Evolutionary conservation across 169 alveolate genomes (phyloP).

Genomic region (Amoebophrya sp.): DNA sequence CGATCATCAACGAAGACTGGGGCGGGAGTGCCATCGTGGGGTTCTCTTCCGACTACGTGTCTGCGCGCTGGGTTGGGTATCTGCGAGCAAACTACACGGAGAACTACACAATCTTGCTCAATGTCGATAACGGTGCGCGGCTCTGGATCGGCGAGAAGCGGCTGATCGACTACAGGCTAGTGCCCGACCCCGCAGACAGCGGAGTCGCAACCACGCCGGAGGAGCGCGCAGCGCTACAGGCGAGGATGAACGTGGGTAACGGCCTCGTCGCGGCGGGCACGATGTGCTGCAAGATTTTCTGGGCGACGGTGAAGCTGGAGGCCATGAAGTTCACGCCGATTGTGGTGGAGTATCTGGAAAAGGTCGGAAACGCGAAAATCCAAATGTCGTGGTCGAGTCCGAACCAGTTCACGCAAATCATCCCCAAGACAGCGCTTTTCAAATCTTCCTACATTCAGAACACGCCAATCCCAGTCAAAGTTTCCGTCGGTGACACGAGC

Average conservation of each 20-base stretch:
- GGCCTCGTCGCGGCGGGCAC: background rate
- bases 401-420: background rate
- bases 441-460: background rate
- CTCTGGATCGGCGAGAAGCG: background rate
- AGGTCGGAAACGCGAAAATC: background rate
- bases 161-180: background rate
- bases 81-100: background rate
- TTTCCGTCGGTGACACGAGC: background rate
- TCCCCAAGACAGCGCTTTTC: background rate
- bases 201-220: slow-evolving; percentile 11
- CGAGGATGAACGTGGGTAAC: background rate
- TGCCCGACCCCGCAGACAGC: background rate
- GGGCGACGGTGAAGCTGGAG: background rate
- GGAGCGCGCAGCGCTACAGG: background rate
- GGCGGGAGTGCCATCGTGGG: background rate
- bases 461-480: background rate
- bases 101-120: background rate
- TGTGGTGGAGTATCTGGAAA: background rate
- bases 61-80: background rate
- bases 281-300: slow-evolving; percentile 2
- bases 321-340: background rate
- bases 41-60: background rate
- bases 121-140: background rate
- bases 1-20: background rate
- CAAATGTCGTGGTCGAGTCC: background rate